Evolutionary conservation across 78 protist species (phyloP), one percentile per base, ranked within the genome.

Genomic region (Chrysochromulina parva): DNA sequence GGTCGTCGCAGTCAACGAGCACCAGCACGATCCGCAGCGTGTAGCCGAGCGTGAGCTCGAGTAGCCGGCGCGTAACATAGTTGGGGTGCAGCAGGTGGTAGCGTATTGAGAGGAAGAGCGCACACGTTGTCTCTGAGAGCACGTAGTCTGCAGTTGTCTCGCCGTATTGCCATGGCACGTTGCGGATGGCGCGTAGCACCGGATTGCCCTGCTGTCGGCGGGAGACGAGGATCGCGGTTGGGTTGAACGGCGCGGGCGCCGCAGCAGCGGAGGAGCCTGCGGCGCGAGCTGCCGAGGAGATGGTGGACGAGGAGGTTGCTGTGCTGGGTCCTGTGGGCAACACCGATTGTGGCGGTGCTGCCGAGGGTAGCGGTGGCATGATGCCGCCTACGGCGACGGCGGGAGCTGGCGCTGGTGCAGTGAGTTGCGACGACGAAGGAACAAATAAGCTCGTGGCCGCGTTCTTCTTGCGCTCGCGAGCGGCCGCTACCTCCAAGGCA

Each of bases 1-100:
- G 16, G 47, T 57, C 71, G 16, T 65, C 86, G 48, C 62, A 22
- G 86, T 78, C 86, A 10, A 78, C 86, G 28, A 78, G 62, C 20
- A 78, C 14, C 13, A 78, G 86, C 62, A 78, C 66, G 9, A 89
- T 3, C 38, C 85, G 78, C 57, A 73, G 54, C 24, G 10, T 52
- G 38, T 20, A 47, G 59, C 11, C 14, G 19, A 47, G 53, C 13
- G 62, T 48, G 26, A 90, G 24, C 84, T 81, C 89, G 0, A 62
- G 38, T 22, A 90, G 59, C 17, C 92, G 92, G 28, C 5, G 9
- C 19, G 17, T 28, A 7, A 90, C 1, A 38, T 90, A 90, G 20
- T 81, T 65, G 2, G 89, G 92, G 82, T 90, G 92, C 54, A 90
- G 89, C 9, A 47, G 28, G 69, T 90, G 92, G 82, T 81, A 90